These are phyloP conservation scores for Eucalyptus erythrocorys DNA, from an alignment of 345 rosid genomes.

Conservation along the genomic window DNA sequence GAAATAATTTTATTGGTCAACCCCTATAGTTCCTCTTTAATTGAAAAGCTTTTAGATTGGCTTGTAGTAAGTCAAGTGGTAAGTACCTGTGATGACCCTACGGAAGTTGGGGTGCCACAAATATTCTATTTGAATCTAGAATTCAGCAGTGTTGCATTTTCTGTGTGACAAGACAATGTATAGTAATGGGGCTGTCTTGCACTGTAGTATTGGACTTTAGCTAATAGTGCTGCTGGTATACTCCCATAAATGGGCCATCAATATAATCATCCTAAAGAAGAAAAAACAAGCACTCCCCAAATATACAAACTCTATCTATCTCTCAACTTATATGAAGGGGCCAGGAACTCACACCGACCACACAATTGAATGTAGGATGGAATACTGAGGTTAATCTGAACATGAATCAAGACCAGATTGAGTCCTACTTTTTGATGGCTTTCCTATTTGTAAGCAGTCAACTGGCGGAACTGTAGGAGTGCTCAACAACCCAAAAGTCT, in stretches of 20 bases:
- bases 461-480: slow-evolving; percentile 85
- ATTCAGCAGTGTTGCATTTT: background rate
- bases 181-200: background rate
- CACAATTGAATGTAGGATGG: slow-evolving; percentile 17
- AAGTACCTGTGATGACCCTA: no score
- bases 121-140: background rate
- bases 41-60: no score
- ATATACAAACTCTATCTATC: slow-evolving; percentile 14
- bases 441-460: slow-evolving; percentile 72
- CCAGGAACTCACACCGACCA: slow-evolving; percentile 35
- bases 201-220: background rate
- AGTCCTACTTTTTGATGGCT: slow-evolving; percentile 62
- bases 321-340: slow-evolving; percentile 40
- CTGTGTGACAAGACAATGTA: background rate
- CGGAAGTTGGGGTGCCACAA: no score
- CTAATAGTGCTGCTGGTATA: background rate
- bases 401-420: slow-evolving; percentile 56
- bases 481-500: slow-evolving; percentile 67
- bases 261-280: slow-evolving; percentile 2
- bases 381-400: slow-evolving; percentile 14
- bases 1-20: no score
- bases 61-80: no score
- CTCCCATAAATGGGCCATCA: background rate
- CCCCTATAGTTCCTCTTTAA: no score
- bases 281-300: slow-evolving; percentile 1